Evolutionary conservation across 164 flowering plant species (phyloP), one percentile per base, ranked within the genome.

Genomic region (Magnolia officinalis): DNA sequence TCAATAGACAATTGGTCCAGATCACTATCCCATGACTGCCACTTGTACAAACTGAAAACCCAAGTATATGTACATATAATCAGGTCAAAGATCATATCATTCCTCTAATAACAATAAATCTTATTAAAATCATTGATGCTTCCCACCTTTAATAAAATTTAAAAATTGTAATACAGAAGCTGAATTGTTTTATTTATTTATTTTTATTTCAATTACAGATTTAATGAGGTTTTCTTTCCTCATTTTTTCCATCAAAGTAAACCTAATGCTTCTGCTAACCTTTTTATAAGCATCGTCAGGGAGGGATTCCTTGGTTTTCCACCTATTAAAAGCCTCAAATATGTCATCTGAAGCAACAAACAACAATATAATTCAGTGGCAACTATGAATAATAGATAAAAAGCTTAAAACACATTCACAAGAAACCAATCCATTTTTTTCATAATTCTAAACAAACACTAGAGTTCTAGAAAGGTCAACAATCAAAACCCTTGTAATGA

Each of bases 261-360:
- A 55, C 16, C 18, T 29, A 70, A 51, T 70, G 24, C 67, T 26
- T 71, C 8, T 24, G 61, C 77, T 58, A 76, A 92, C 99, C 97
- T 96, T 96, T 70, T 90, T 88, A 81, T 86, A 84, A 71, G 94
- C 92, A 86, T 91, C 95, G 6, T 77, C 83, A 14, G 99, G 96
- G 16, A 92, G 83, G 65, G 87, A 66, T 24, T 91, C 88, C 77
- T 81, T 90, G 73, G 83, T 73, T 72, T 83, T 90, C 97, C 99
- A 94, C 78, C 89, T 86, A 77, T 88, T 86, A 73, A 88, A 87
- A 49, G 97, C 94, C 72, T 80, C 87, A 82, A 92, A 74, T 72
- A 94, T 90, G 86, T 94, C 95, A 80, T 86, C 99, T 96, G 65
- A 78, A 61, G 14, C 7, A 50, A 65, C 71, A 73, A 77, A 67